Conservation (phyloP, 305 asterid genomes). For the Fraxinus latifolia region DNA sequence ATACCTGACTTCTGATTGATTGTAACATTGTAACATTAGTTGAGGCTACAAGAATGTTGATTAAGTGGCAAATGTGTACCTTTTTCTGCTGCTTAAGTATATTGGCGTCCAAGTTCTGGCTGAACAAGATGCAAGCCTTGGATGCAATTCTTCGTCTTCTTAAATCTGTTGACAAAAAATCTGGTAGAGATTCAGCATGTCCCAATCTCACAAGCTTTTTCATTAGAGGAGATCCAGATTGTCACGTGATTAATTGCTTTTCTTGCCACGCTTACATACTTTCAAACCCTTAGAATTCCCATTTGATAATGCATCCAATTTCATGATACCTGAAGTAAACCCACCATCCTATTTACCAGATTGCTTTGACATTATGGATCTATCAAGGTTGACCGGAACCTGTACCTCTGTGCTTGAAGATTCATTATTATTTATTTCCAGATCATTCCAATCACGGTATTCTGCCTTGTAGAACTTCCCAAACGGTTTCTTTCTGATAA, state of each 20-base stretch:
- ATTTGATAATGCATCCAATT: conserved; percentile 25
- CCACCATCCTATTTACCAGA: conserved; percentile 25
- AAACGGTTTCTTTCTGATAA: conserved; percentile 28
- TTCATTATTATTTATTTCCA: conserved; percentile 24
- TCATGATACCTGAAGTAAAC: conserved; percentile 21
- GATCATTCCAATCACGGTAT: conserved; percentile 21
- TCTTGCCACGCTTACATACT: conserved; percentile 28
- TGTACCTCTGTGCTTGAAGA: conserved; percentile 20
- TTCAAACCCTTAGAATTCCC: conserved; percentile 27
- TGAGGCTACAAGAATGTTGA: conserved; percentile 1
- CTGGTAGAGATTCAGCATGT: conserved; percentile 35
- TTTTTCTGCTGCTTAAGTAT: conserved; percentile 56
- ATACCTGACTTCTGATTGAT: conserved; percentile 7
- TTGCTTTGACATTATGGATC: conserved; percentile 28
- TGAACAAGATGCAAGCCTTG: conserved; percentile 56
- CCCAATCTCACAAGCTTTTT: conserved; percentile 76
- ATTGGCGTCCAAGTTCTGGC: conserved; percentile 61
- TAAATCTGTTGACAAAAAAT: conserved; percentile 52
- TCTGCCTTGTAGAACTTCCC: conserved; percentile 21
- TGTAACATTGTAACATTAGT: not conserved
- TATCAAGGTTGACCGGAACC: conserved; percentile 20
- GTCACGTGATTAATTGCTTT: conserved; percentile 25
- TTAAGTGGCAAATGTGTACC: conserved; percentile 33
- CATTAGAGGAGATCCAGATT: conserved; percentile 46
- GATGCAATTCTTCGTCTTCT: conserved; percentile 44